phyloP scores from a whole-genome alignment of 495 filamentous ascomycete species.

The Penicillium lagena region DNA sequence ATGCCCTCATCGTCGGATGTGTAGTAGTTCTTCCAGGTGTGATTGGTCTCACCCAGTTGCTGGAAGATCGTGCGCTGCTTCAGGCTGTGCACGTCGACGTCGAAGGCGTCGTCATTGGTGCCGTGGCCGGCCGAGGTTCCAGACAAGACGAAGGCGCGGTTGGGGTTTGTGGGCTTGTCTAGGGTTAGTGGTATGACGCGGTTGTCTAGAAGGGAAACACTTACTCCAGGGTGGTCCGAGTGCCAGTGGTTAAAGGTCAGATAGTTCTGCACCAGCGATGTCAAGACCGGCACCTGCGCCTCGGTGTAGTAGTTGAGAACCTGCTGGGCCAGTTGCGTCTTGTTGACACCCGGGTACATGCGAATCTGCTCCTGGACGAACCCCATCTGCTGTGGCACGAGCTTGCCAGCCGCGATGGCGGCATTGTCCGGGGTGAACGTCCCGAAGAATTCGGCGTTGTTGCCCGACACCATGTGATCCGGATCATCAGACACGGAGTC shows the following conservation, averaged over 20 bases:
- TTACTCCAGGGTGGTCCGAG: conserved; percentile 41
- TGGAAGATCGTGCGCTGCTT: conserved; percentile 42
- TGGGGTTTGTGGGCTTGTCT: conserved; percentile 38
- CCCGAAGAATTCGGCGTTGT: conserved; percentile 47
- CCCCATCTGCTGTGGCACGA: conserved; percentile 30
- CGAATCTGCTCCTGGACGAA: conserved; percentile 45
- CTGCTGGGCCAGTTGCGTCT: conserved; percentile 31
- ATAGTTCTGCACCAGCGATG: conserved; percentile 43
- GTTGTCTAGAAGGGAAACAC: not conserved
- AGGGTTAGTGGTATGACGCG: not conserved
- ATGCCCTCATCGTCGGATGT: conserved; percentile 18
- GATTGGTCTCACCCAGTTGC: conserved; percentile 33
- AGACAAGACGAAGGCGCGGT: conserved; percentile 39
- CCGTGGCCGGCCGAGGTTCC: conserved; percentile 44
- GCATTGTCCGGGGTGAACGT: conserved; percentile 35
- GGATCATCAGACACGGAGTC: conserved; percentile 44
- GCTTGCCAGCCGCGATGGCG: conserved; percentile 25
- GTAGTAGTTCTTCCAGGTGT: conserved; percentile 47
- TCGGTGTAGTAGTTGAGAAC: conserved; percentile 48
- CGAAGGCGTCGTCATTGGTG: conserved; percentile 36
- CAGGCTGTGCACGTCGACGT: conserved; percentile 23
- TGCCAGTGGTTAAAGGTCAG: conserved; percentile 48
- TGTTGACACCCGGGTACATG: conserved; percentile 25
- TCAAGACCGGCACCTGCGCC: conserved; percentile 41
- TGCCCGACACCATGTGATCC: conserved; percentile 42